These are phyloP conservation scores for Henckelia pumila DNA, from an alignment of 257 asterid species.

Conservation along the genomic window DNA sequence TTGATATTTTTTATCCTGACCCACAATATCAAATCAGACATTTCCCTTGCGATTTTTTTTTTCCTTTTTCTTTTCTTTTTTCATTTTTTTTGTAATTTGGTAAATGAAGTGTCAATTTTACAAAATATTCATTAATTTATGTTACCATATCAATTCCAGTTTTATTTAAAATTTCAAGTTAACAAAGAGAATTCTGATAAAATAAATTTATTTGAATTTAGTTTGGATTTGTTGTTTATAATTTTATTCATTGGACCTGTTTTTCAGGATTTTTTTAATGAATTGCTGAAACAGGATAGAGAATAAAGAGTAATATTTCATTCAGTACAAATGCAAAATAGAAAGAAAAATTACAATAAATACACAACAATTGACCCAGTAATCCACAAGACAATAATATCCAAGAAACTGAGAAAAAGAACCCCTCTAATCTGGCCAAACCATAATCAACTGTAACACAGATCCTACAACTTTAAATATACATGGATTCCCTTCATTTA, in stretches of 20 bases:
- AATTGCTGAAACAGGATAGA: background rate
- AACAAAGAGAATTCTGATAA: too few relatives aligned
- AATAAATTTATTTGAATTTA: too few relatives aligned
- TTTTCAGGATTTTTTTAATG: background rate
- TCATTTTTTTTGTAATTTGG: too few relatives aligned
- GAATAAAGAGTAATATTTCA: background rate
- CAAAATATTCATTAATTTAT: background rate
- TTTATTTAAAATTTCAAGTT: too few relatives aligned
- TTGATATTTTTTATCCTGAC: too few relatives aligned
- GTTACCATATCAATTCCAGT: background rate
- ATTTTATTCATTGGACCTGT: background rate
- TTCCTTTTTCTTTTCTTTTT: too few relatives aligned
- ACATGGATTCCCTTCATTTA: slow-evolving; percentile 11
- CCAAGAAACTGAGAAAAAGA: background rate
- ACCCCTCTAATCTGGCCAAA: slow-evolving; percentile 1
- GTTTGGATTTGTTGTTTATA: too few relatives aligned
- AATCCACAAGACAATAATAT: too few relatives aligned
- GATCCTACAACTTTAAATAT: slow-evolving; percentile 42
- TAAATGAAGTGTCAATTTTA: too few relatives aligned
- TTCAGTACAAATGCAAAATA: background rate
- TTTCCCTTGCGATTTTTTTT: too few relatives aligned
- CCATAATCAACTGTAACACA: slow-evolving; percentile 21
- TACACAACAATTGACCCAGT: background rate
- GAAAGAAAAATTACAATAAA: too few relatives aligned
- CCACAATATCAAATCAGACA: too few relatives aligned